Percentiles rank a stretch among this genome's conserved stretches.
These are phyloP conservation scores for Leccinum discolor DNA, from an alignment of 1,284 basidiomycete species.

Conservation along the genomic window DNA sequence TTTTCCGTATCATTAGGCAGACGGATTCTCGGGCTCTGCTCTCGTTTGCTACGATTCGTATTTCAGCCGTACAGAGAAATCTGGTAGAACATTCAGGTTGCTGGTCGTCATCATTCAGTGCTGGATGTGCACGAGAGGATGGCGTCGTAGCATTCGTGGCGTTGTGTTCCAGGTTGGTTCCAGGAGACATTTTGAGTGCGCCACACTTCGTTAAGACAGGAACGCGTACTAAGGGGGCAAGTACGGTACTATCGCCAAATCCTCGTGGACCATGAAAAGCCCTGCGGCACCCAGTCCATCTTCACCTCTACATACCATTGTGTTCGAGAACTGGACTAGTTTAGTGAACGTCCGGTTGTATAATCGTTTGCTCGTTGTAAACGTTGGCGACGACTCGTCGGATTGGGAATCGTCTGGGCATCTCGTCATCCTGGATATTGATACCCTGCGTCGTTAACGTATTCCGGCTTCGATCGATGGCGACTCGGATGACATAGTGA, in stretches of 20 bases:
- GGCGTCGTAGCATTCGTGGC: no score
- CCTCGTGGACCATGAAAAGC: conserved; percentile 4
- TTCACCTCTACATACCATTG: not conserved
- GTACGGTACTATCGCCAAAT: conserved; percentile 3
- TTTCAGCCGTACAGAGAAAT: no score
- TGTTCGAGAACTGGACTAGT: not conserved
- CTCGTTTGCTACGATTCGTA: no score
- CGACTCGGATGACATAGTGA: not conserved
- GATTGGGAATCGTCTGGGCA: not conserved
- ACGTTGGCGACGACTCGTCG: conserved; percentile 3
- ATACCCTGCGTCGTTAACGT: not conserved
- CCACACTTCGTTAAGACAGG: no score
- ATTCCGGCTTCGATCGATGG: not conserved
- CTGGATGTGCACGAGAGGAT: no score
- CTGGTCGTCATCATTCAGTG: no score
- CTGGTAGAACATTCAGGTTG: no score
- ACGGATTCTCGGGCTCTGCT: no score
- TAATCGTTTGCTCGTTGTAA: conserved; percentile 5
- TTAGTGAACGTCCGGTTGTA: conserved; percentile 6
- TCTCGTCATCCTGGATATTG: not conserved
- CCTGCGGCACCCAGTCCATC: not conserved
- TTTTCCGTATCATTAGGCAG: no score
- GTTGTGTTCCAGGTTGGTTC: no score
- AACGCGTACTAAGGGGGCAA: no score
- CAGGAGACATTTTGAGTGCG: no score